Base-by-base conservation (phyloP, 805 yeast species). In the Ogataea kodamae region DNA sequence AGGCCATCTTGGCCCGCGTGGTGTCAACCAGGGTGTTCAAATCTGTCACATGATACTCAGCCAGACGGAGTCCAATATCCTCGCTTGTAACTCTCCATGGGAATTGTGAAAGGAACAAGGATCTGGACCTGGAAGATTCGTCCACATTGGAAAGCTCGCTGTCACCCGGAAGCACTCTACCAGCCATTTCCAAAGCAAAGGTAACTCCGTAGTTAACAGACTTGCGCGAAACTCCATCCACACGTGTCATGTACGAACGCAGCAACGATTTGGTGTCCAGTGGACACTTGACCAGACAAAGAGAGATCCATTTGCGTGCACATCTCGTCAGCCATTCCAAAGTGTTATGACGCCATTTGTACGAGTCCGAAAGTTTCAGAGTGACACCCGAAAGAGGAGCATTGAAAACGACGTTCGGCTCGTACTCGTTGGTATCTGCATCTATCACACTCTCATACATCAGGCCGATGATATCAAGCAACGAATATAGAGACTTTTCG, bases 131-230 rank as follows among this genome's bases (percentile, higher is more conserved):
- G 18, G 43, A 42, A 9, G 43, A 30, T 11, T 39, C 62, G 46
- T 38, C 61, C 40, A 31, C 70, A 54, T 72, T 70, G 2, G 75
- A 69, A 18, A 80, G 57, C 48, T 83, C 92, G 26, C 79, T 64
- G 48, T 86, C 94, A 18, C 68, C 68, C 12, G 79, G 68, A n/a
- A 78, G 61, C 9, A 86, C 71, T 4, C 73, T 57, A 4, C 92
- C 87, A 1, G 95, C 95, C 79, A 87, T 73, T 45, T 85, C 92
- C 38, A 89, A 64, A 0, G 98, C 97, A 67, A 90, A 85, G 0
- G 95, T 80, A 30, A 88, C 81, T 35, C 97, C 97, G 50, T 72
- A 78, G 37, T 83, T 80, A 25, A 84, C 71, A 3, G 44, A 37
- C 38, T 50, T 48, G 13, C 37, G 43, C 18, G 46, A 33, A 5